Evolutionary conservation across 768 basidiomycete genomes (phyloP), one percentile per base, ranked within the genome.

Genomic region (Leucosporidium yakuticum): DNA sequence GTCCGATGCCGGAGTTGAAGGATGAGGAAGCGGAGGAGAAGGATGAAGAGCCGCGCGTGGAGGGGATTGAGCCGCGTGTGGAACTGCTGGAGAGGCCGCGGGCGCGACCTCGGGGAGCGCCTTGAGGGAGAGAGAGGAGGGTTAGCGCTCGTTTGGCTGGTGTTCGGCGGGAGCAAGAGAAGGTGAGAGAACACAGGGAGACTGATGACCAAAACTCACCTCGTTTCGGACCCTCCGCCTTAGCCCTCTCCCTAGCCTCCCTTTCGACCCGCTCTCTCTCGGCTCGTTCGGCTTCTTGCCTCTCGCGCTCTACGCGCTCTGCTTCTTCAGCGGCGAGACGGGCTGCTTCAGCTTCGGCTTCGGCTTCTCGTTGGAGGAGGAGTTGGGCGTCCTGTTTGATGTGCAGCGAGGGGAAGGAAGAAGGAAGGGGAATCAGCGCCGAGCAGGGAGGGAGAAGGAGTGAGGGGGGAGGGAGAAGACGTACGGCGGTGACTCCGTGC

Each of bases 401-500:
- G 2, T 47, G 39, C 39, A 19, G 34, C 36, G 29, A 4, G 34
- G 21, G 36, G 9, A 8, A 20, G 7, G 19, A 12, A 2, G 25
- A 21, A 9, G 12, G 20, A 9, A n/a, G 15, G 21, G 27, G 49
- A n/a, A n/a, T 31, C 25, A 31, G 29, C 54, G 54, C 19, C 54
- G 29, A 29, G 54, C 25, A 5, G 54, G 15, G 19, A 17, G 27
- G 27, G 25, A 7, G 17, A 29, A 20, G 14, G 29, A 4, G 27
- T 29, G 47, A 9, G 27, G 23, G 23, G 39, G 23, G 32, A 27
- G 61, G 8, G 2, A n/a, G 19, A 36, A 12, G 5, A 77, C 79
- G 65, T 50, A 79, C 79, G 63, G 75, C 75, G 8, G 65, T 49
- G 4, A 75, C 70, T 1, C 79, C 79, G 8, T 74, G 74, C 79